phyloP scores from a whole-genome alignment of 2,329 filamentous ascomycete species.

The Colletotrichum sp. region DNA sequence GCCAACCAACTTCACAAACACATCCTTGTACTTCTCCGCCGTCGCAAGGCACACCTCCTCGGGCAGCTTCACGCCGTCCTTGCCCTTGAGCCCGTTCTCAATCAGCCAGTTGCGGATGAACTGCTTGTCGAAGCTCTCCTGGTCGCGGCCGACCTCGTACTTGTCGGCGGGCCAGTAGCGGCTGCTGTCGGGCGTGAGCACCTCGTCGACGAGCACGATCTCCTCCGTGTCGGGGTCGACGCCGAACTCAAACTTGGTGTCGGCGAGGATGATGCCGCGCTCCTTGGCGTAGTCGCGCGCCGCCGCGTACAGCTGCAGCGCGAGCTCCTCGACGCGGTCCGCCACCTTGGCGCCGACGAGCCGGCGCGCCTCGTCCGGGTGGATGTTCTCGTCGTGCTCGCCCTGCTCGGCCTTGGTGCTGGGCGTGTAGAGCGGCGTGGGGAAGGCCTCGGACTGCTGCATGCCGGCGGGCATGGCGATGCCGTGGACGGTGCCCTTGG shows the following conservation, averaged over 20 bases:
- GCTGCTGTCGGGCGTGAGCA: conserved; percentile 81
- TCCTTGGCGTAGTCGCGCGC: conserved; percentile 68
- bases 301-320: conserved; percentile 66
- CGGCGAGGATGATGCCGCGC: conserved; percentile 76
- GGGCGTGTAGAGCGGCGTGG: conserved; percentile 72
- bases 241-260: conserved; percentile 69
- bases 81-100: conserved; percentile 73
- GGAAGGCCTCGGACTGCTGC: conserved; percentile 72
- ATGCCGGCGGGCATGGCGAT: conserved; percentile 72
- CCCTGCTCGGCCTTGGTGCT: conserved; percentile 85
- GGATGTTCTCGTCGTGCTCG: conserved; percentile 85
- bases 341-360: conserved; percentile 72
- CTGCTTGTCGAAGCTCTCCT: conserved; percentile 91
- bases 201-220: conserved; percentile 82
- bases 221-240: conserved; percentile 68
- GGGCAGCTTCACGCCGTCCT: conserved; percentile 74
- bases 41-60: conserved; percentile 74
- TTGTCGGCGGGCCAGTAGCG: conserved; percentile 83
- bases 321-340: conserved; percentile 66
- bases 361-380: conserved; percentile 65
- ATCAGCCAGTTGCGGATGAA: conserved; percentile 84
- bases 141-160: conserved; percentile 75
- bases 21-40: conserved; percentile 74
- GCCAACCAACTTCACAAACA: conserved; percentile 67
- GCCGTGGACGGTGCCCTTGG: conserved; percentile 79